Base-by-base conservation (phyloP, 805 yeast species). In the Lipomyces kockii region DNA sequence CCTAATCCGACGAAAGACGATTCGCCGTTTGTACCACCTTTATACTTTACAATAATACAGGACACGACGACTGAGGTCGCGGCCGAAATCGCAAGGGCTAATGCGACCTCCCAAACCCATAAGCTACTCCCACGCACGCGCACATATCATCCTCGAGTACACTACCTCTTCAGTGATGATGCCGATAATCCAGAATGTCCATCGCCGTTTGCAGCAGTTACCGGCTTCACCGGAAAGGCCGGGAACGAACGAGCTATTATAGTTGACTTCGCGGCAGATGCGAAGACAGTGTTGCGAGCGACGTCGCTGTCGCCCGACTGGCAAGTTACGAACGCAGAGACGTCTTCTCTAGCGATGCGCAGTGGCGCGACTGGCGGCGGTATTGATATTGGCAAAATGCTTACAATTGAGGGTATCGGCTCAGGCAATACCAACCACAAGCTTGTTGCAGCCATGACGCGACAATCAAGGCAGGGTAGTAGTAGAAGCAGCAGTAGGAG, bases 151-250 rank as follows among this genome's bases (percentile, higher is more conserved):
- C 82, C 82, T 4, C 79, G 77, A 43, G 78, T 80, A 8, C 78
- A 75, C 62, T 78, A 78, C 58, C 74, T 80, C 12, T 80, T 78
- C 62, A 66, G 69, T 1, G 82, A 80, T 69, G 82, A 79, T 71
- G 74, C 49, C 12, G 63, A 67, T 46, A 67, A 62, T 37, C 62
- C 64, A 34, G 59, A 22, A 3, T 46, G 54, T 37, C 58, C 61
- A 1, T 61, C 63, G 11, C 68, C 68, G 17, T 52, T 57, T 49
- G 12, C n/a, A 7, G 7, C 59, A 11, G 29, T 43, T 3, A n/a
- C 60, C 11, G n/a, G 34, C 14, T 20, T 8, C 63, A 14, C 20
- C 58, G 25, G 55, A 17, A 22, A 29, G 27, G 25, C 56, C 6
- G 22, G 49, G 49, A 29, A 29, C 14, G 37, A 37, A 17, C 54